Evolutionary conservation across 2,329 filamentous ascomycete genomes (phyloP).

Genomic region (Aspergillus brasiliensis): DNA sequence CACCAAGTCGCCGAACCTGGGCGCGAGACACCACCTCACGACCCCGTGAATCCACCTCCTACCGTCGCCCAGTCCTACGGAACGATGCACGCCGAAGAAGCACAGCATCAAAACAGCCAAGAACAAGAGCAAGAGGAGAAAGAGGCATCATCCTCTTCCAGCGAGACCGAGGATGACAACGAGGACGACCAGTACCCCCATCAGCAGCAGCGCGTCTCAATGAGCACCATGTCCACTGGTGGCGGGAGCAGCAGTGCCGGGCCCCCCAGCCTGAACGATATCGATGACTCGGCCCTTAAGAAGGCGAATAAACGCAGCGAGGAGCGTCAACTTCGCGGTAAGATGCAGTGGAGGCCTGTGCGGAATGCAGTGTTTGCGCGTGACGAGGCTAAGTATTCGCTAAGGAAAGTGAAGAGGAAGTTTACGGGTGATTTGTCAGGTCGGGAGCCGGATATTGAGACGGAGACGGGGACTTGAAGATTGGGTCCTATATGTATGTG

Average conservation of each 20-base stretch:
- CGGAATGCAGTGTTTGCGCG: conserved; percentile 85
- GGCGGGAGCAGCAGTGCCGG: background rate
- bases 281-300: conserved; percentile 41
- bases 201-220: conserved; percentile 2
- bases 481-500: background rate
- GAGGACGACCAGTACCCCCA: background rate
- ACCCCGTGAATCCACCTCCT: conserved; percentile 50
- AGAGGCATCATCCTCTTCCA: conserved; percentile 9
- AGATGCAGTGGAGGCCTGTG: conserved; percentile 95
- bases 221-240: background rate
- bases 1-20: conserved; percentile 61
- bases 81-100: conserved; percentile 34
- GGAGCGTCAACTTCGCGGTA: conserved; percentile 79
- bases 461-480: conserved; percentile 52
- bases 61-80: background rate
- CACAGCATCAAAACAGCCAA: conserved; percentile 4
- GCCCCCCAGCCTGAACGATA: conserved; percentile 13
- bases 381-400: conserved; percentile 78
- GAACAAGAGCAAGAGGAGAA: conserved; percentile 16
- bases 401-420: conserved; percentile 74
- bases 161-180: conserved; percentile 28
- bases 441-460: conserved; percentile 85
- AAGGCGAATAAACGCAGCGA: conserved; percentile 48
- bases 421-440: conserved; percentile 69
- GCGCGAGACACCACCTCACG: conserved; percentile 53